Conservation (phyloP, 305 asterid genomes). For the Andrographis paniculata region DNA sequence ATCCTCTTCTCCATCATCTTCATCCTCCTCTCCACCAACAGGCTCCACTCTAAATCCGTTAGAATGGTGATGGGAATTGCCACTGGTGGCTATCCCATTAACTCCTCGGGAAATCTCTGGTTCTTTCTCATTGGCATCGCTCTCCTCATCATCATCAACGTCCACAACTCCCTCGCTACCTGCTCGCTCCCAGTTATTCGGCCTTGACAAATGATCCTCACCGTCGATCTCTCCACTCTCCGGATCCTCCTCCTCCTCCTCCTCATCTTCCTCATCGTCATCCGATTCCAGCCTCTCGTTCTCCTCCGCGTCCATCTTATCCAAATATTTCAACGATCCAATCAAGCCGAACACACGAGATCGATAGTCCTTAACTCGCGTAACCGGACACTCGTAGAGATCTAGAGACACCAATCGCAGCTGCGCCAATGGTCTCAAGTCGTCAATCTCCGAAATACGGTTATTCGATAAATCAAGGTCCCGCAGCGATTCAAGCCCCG, state of each 20-base stretch:
- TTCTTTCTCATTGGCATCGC: slow-evolving; percentile 88
- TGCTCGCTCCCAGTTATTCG: slow-evolving; percentile 40
- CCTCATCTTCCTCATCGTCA: slow-evolving; percentile 69
- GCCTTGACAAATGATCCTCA: slow-evolving; percentile 36
- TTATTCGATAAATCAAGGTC: slow-evolving; percentile 94
- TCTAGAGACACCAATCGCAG: slow-evolving; percentile 72
- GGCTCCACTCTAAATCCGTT: slow-evolving; percentile 56
- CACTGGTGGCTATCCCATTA: slow-evolving; percentile 25
- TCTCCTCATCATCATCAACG: slow-evolving; percentile 88
- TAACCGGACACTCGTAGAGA: slow-evolving; percentile 92
- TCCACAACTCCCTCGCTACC: slow-evolving; percentile 71
- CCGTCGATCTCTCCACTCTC: slow-evolving; percentile 92
- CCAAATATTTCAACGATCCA: slow-evolving; percentile 69
- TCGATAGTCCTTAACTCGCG: slow-evolving; percentile 79
- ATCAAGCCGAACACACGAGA: slow-evolving; percentile 80
- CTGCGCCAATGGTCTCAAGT: slow-evolving; percentile 71
- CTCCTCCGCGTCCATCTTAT: slow-evolving; percentile 88
- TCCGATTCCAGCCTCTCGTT: slow-evolving; percentile 91
- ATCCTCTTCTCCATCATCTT: slow-evolving; percentile 35
- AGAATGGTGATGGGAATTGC: slow-evolving; percentile 30
- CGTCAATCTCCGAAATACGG: slow-evolving; percentile 58
- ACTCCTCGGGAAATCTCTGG: slow-evolving; percentile 48
- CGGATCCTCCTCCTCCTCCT: slow-evolving; percentile 75
- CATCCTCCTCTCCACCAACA: slow-evolving; percentile 37
- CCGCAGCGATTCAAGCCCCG: slow-evolving; percentile 60